These are phyloP conservation scores for Colletotrichum filicis DNA, from an alignment of 2,329 filamentous ascomycete genomes.

Conservation along the genomic window DNA sequence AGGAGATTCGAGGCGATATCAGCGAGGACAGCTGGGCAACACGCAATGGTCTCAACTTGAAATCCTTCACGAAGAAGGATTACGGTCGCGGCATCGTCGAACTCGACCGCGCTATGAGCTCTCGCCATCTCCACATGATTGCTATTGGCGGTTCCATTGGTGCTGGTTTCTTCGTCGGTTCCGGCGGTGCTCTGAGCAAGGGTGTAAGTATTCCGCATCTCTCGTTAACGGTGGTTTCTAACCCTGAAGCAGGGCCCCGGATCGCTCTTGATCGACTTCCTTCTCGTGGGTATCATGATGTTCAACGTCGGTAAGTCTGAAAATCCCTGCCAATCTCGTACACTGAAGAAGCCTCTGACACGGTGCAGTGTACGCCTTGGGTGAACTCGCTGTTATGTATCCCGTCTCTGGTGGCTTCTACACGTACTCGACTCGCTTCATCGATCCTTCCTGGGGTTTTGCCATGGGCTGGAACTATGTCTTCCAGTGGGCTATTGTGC, in stretches of 20 bases:
- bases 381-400: constrained; percentile 70
- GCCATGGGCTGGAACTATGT: constrained; percentile 64
- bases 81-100: constrained; percentile 39
- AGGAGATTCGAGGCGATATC: constrained; percentile 26
- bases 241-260: constrained; percentile 46
- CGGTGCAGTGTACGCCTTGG: constrained; percentile 63
- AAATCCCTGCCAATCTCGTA: accelerated
- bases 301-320: constrained; percentile 57
- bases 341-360: not conserved
- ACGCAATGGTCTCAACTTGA: constrained; percentile 49
- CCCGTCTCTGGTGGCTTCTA: constrained; percentile 73
- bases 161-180: constrained; percentile 72
- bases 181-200: constrained; percentile 61
- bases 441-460: constrained; percentile 70
- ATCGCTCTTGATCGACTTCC: constrained; percentile 60
- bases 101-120: constrained; percentile 61
- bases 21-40: constrained; percentile 48
- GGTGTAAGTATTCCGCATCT: constrained; percentile 44
- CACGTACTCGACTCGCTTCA: constrained; percentile 69
- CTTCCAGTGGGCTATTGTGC: constrained; percentile 61
- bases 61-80: constrained; percentile 51
- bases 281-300: constrained; percentile 69
- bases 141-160: constrained; percentile 71
- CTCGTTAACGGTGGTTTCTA: not conserved
- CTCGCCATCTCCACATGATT: constrained; percentile 71